These are phyloP conservation scores for Hibiscus mutabilis DNA, from an alignment of 345 rosid genomes.

Conservation along the genomic window DNA sequence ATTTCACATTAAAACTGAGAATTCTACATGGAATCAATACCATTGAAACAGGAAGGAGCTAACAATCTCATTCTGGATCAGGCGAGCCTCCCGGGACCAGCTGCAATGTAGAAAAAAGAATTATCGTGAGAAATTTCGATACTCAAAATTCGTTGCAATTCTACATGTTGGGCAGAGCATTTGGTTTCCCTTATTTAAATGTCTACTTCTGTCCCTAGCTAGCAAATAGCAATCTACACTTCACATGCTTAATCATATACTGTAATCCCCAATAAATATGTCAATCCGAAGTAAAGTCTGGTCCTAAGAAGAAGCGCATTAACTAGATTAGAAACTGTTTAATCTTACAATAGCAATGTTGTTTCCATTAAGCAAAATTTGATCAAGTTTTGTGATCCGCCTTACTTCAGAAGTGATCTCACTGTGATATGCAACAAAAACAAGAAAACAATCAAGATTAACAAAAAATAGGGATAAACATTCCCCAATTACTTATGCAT, in stretches of 20 bases:
- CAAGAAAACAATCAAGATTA: constrained; percentile 6
- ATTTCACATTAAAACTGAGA: constrained; percentile 1
- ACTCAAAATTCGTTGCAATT: not conserved
- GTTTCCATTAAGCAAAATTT: constrained; percentile 90
- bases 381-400: constrained; percentile 90
- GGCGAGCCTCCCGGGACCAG: constrained; percentile 96
- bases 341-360: constrained; percentile 85
- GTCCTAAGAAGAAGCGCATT: not conserved
- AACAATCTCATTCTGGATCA: constrained; percentile 31
- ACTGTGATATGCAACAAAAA: constrained; percentile 29
- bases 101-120: constrained; percentile 39
- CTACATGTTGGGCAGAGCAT: not conserved
- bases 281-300: not conserved
- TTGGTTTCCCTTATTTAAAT: not conserved
- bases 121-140: not conserved
- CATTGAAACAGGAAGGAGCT: not conserved
- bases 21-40: not conserved
- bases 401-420: constrained; percentile 91
- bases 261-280: not conserved
- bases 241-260: not conserved
- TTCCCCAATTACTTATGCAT: not conserved
- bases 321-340: not conserved
- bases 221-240: not conserved
- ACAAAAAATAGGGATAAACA: not conserved
- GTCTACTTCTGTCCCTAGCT: not conserved